Conservation (phyloP, 768 basidiomycete species). For the Podaxis pistillaris region DNA sequence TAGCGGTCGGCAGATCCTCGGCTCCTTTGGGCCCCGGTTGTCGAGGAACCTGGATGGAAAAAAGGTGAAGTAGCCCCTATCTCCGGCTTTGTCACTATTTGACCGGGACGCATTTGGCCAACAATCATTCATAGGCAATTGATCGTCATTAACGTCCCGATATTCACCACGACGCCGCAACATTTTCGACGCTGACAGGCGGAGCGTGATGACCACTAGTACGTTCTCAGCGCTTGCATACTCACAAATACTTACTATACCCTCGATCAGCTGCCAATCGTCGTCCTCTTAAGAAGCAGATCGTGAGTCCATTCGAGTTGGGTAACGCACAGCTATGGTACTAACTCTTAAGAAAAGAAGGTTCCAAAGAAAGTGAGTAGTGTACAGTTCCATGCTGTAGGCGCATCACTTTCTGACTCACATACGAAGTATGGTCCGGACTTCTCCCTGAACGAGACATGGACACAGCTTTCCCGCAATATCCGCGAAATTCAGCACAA, state of each 20-base stretch:
- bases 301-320: conserved; percentile 34
- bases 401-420: background rate
- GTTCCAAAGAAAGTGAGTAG: conserved; percentile 42
- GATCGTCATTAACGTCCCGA: background rate
- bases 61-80: background rate
- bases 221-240: background rate
- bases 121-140: background rate
- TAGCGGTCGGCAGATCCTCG: too few relatives aligned
- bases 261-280: conserved; percentile 27
- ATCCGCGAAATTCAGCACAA: conserved; percentile 95
- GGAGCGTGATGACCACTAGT: conserved; percentile 19
- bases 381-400: background rate
- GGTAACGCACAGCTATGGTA: background rate
- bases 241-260: background rate
- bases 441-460: conserved; percentile 80
- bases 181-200: background rate
- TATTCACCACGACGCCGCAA: background rate
- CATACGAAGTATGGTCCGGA: conserved; percentile 65
- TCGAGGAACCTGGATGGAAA: background rate
- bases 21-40: too few relatives aligned
- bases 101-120: background rate
- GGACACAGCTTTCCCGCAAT: conserved; percentile 77
- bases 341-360: conserved; percentile 32
- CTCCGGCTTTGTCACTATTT: conserved; percentile 2
- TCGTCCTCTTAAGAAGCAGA: conserved; percentile 32